phyloP scores from a whole-genome alignment of 2,329 filamentous ascomycete species.

The Phaeoacremonium minimum region DNA sequence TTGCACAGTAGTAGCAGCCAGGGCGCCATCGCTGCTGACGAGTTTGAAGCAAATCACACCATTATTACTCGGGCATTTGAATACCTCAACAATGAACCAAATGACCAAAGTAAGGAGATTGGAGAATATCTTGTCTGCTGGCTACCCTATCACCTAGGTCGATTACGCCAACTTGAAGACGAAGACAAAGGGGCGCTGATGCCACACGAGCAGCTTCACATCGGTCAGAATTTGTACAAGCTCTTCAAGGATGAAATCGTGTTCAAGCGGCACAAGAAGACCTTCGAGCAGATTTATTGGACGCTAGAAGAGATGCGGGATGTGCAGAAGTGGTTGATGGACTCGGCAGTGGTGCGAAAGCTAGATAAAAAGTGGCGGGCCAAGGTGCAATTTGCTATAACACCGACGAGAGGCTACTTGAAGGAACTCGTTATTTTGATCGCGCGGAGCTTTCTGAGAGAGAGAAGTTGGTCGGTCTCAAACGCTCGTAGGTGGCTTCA shows the following conservation, averaged over 20 bases:
- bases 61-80: constrained; percentile 15
- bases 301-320: constrained; percentile 9
- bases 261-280: constrained; percentile 11
- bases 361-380: constrained; percentile 14
- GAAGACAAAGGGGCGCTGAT: constrained; percentile 11
- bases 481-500: constrained; percentile 1
- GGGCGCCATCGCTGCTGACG: constrained; percentile 14
- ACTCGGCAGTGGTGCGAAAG: constrained; percentile 12
- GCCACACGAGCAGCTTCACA: constrained; percentile 10
- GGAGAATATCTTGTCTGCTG: constrained; percentile 13
- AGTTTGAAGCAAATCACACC: constrained; percentile 17
- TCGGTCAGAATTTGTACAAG: constrained; percentile 14
- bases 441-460: not conserved
- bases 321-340: constrained; percentile 15
- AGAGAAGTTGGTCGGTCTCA: not conserved
- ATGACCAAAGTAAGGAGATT: constrained; percentile 10
- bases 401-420: constrained; percentile 11
- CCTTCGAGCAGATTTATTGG: constrained; percentile 10
- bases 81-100: constrained; percentile 8
- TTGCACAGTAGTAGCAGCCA: constrained; percentile 9
- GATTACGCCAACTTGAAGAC: constrained; percentile 11
- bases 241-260: constrained; percentile 12
- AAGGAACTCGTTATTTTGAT: not conserved
- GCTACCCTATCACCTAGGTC: constrained; percentile 15
- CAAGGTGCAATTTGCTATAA: constrained; percentile 8